Evolutionary conservation across 306 rosid genomes (phyloP), one percentile per base, ranked within the genome.

Genomic region (Cicer arietinum): DNA sequence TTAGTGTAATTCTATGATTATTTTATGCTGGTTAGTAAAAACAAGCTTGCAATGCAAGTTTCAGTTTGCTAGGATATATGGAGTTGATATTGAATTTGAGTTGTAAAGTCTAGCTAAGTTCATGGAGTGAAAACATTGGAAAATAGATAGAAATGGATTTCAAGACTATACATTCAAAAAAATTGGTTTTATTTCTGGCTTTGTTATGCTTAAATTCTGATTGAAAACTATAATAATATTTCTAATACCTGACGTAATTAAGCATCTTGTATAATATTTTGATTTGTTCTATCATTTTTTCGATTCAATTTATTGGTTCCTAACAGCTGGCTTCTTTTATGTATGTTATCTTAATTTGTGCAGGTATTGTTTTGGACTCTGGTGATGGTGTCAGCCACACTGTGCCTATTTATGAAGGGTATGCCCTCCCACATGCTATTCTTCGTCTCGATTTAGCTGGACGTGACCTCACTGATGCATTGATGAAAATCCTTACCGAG

Each of bases 341-440:
- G 41, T 7, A 40, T 71, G 17, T 42, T 44, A 66, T 6, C 22
- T 77, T 37, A 51, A 75, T 62, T 73, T 45, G n/a, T 83, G 79
- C 77, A 92, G 97, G 97, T 84, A 92, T 92, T 80, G 97, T 92
- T 81, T 64, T 89, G 65, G 97, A 90, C 82, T 89, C 92, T 51
- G 96, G 92, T 80, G 94, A 92, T 84, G 96, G 91, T 83, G 98
- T 90, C 13, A 92, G 98, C 64, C 98, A 90, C 77, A 90, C 94
- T 6, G 96, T 90, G 18, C 92, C 94, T 67, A 90, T 92, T 40
- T 90, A 92, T 57, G 94, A 90, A 83, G 94, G 91, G 11, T 87
- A 90, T 82, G 94, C 92, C 73, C 96, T 90, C 54, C 94, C 94
- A 14, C 93, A 90, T 63, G 93, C 95, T 79, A 90, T 89, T 77